A percentile compares a stretch with the other conserved stretches of the same genome.
Conservation (phyloP, 805 yeast species). For the Vanderwaltozyma polyspora region DNA sequence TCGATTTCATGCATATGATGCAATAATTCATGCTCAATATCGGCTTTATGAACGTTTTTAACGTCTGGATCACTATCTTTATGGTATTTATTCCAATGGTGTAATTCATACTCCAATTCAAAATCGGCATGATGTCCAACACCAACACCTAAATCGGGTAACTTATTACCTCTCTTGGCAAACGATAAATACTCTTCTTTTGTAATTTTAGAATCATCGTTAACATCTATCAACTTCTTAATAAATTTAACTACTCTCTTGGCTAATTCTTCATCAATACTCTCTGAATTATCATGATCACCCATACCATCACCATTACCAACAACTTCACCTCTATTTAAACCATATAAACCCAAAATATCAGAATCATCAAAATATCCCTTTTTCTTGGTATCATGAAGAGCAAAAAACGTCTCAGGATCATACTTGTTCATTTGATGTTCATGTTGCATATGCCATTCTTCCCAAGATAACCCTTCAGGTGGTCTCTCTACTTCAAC, state of each 20-base stretch:
- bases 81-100: conserved; percentile 83
- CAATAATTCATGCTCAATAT: conserved; percentile 72
- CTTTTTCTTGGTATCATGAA: conserved; percentile 62
- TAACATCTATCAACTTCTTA: conserved; percentile 48
- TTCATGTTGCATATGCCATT: conserved; percentile 86
- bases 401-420: conserved; percentile 60
- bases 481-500: conserved; percentile 36
- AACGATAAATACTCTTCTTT: conserved; percentile 61
- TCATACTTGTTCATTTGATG: conserved; percentile 70
- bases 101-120: conserved; percentile 86
- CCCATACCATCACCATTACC: conserved; percentile 93
- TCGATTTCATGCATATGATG: conserved; percentile 83
- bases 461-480: conserved; percentile 54
- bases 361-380: conserved; percentile 50
- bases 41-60: conserved; percentile 71
- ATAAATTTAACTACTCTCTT: conserved; percentile 46
- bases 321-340: conserved; percentile 56
- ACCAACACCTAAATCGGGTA: conserved; percentile 90
- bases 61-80: conserved; percentile 75
- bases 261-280: conserved; percentile 43
- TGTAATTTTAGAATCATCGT: conserved; percentile 54
- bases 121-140: conserved; percentile 92
- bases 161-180: conserved; percentile 48
- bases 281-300: conserved; percentile 53
- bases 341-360: conserved; percentile 71